Conservation (phyloP, 2,329 filamentous ascomycete genomes). For the Neofusicoccum parvum region DNA sequence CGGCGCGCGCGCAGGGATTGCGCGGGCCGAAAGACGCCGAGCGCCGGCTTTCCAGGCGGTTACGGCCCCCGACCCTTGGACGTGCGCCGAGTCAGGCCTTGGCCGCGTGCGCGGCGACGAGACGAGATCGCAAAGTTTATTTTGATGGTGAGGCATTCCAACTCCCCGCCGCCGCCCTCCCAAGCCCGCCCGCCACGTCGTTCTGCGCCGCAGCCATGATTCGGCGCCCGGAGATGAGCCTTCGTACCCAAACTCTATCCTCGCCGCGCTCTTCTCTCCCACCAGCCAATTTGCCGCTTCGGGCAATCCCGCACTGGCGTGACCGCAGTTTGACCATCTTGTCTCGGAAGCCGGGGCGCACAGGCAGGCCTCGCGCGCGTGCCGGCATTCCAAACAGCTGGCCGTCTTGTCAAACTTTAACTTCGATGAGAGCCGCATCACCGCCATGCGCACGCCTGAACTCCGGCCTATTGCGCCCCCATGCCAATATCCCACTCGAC, state of each 20-base stretch:
- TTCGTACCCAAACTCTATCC: slow-evolving; percentile 3
- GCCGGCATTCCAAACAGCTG: not conserved
- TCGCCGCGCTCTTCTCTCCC: not conserved
- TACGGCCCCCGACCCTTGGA: not conserved
- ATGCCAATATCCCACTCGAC: not conserved
- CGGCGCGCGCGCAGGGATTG: not conserved
- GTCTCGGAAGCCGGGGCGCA: not conserved
- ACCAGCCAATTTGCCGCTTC: not conserved
- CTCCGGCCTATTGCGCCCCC: not conserved
- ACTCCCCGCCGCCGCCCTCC: not conserved
- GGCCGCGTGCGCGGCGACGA: not conserved
- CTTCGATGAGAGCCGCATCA: slow-evolving; percentile 1
- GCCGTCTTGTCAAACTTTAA: not conserved
- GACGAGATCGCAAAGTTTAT: slow-evolving; percentile 10
- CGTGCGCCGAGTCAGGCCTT: not conserved
- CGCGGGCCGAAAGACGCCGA: slow-evolving; percentile 15
- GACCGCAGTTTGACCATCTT: not conserved
- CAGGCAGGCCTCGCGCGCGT: too few relatives aligned
- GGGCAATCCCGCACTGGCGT: not conserved
- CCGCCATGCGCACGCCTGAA: not conserved
- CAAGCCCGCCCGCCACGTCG: not conserved
- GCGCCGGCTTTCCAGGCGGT: not conserved
- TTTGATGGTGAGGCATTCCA: slow-evolving; percentile 16
- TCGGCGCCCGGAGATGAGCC: slow-evolving; percentile 9
- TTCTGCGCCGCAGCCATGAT: slow-evolving; percentile 1